Base-by-base conservation (phyloP, 2,329 filamentous ascomycete genomes). In the Xylariaceae sp. region DNA sequence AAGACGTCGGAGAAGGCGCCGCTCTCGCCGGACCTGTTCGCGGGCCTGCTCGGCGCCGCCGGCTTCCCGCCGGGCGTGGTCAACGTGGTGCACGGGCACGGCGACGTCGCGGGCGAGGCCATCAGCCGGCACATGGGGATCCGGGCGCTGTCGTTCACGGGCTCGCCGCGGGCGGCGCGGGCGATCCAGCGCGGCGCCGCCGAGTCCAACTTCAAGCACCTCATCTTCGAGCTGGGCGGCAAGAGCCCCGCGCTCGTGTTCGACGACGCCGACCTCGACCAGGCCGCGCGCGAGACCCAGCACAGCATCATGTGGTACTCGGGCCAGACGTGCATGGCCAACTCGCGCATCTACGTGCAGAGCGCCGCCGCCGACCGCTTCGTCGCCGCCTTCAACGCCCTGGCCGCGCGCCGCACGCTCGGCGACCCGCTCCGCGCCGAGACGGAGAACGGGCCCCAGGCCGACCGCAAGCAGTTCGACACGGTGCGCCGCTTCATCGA, bases 101-200 rank as follows among this genome's bases (percentile, higher is more conserved):
- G 83, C 3, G 64, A 67, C 12, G 74, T 75, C 26, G 75, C 80
- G 1, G 83, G 84, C 12, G 69, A 74, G 4, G 74, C 78, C 1
- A 65, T 90, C 5, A 75, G 79, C 1, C 63, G 69, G 21, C 84
- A 90, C 56, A 66, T 76, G 38, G 72, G 74, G 30, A 72, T 90
- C 19, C 75, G 83, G 45, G 85, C 82, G 50, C 65, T 90, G 31
- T 78, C 79, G 1, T 92, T 92, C 46, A 90, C 85, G 0, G 85
- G 85, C 18, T 83, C 77, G 7, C 82, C 78, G 2, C 67, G 65
- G 2, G 86, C 83, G 0, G 85, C 80, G 1, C 73, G 76, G 36
- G 65, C 77, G 33, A 84, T 90, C 34, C 83, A 86, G 72, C 81
- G 82, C 49, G 70, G 75, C 51, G 81, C 83, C 0, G 70, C 78